Evolutionary conservation across 805 yeast species (phyloP), one percentile per base, ranked within the genome.

Genomic region (Ogataea glucozyma): DNA sequence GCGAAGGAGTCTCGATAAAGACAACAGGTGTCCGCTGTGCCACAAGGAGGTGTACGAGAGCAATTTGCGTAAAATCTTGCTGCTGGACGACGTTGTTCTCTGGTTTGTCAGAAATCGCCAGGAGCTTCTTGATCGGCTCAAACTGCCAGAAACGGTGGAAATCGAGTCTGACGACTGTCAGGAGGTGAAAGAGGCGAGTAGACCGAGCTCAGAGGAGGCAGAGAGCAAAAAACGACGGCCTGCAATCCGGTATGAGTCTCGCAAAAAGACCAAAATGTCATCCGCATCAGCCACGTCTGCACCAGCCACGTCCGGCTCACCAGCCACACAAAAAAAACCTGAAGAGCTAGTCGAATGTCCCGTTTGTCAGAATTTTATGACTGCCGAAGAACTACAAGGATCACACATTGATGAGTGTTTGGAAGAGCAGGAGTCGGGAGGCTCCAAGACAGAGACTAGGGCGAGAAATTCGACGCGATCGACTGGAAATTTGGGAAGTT

Each of bases 1-100:
- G 21, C 71, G 96, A 44, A 77, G 84, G 48, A 79, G 83, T 49
- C 64, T 90, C 29, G 67, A 79, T n/a, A 64, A 63, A 27, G 77
- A 75, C 22, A 73, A 76, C 14, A 67, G 73, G 45, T 90, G 97
- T 57, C 97, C 97, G 0, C 64, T 86, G 38, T 90, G 97, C 61
- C 73, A 83, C 18, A 71, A 75, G 19, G 86, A 82, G 52, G 76
- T 83, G 22, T 76, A 80, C 56, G 90, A 86, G 47, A 79, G 90
- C 37, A 76, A 77, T 50, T 63, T 90, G 35, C 73, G 82, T 46
- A 76, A 85, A 51, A 86, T 83, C 33, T 72, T 79, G 27, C 64
- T 83, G 6, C 62, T 88, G n/a, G 95, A 85, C 56, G 95, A 87
- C 49, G 66, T 86, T 0, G 81, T 79, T 1, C 61, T 64, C 29